These are phyloP conservation scores for Yarrowia sp. DNA, from an alignment of 805 yeast species.

Conservation along the genomic window DNA sequence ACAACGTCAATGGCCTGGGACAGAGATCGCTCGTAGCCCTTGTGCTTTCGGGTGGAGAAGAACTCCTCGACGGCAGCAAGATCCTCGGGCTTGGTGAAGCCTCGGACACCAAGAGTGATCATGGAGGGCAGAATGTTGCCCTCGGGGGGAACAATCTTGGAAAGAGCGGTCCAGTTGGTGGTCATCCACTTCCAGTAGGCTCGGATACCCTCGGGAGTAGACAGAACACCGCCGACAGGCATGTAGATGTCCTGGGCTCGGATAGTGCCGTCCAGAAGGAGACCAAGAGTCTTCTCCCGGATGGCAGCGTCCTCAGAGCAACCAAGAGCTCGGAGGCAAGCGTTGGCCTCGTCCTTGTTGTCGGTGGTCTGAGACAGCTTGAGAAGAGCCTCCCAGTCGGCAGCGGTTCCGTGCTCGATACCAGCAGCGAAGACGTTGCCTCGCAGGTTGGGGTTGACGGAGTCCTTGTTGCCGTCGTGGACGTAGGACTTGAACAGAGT, in stretches of 20 bases:
- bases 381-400: slow-evolving; percentile 61
- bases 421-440: slow-evolving; percentile 62
- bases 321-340: slow-evolving; percentile 71
- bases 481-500: slow-evolving; percentile 52
- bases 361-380: slow-evolving; percentile 59
- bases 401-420: slow-evolving; percentile 60
- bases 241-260: slow-evolving; percentile 69
- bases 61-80: slow-evolving; percentile 52
- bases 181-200: slow-evolving; percentile 70
- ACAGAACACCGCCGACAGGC: slow-evolving; percentile 72
- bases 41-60: slow-evolving; percentile 48
- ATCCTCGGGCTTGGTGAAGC: slow-evolving; percentile 57
- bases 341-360: slow-evolving; percentile 62
- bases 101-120: slow-evolving; percentile 58
- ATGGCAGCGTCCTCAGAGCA: slow-evolving; percentile 52
- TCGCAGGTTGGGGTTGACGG: slow-evolving; percentile 73
- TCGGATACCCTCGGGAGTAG: slow-evolving; percentile 62
- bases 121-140: slow-evolving; percentile 76
- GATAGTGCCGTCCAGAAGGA: slow-evolving; percentile 57
- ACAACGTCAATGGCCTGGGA: slow-evolving; percentile 57
- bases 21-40: slow-evolving; percentile 58
- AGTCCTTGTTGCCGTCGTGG: slow-evolving; percentile 57
- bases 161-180: slow-evolving; percentile 67
- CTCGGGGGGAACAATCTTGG: slow-evolving; percentile 72
- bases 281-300: slow-evolving; percentile 54